Conservation (phyloP, 495 filamentous ascomycete genomes). For the Cercophora samala region DNA sequence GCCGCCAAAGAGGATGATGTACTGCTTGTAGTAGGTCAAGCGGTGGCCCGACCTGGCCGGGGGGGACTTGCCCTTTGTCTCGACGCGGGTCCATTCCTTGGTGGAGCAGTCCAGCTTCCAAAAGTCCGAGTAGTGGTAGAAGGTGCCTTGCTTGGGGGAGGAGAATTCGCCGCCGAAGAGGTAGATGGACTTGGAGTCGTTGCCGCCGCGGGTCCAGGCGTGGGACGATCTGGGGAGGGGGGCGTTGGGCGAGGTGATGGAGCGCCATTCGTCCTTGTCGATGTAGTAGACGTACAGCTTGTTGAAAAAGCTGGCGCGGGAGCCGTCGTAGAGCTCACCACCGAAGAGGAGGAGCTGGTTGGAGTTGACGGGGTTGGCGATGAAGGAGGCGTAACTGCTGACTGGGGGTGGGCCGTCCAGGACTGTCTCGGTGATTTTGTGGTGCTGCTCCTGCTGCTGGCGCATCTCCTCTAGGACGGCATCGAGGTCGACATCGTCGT, state of each 20-base stretch:
- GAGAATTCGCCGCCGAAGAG: slow-evolving; percentile 77
- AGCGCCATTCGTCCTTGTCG: slow-evolving; percentile 81
- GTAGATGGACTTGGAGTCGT: slow-evolving; percentile 75
- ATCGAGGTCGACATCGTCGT: slow-evolving; percentile 92
- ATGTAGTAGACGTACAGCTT: slow-evolving; percentile 86
- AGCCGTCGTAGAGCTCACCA: slow-evolving; percentile 67
- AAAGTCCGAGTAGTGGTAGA: slow-evolving; percentile 99
- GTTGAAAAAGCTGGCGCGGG: slow-evolving; percentile 62
- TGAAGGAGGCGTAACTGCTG: slow-evolving; percentile 69
- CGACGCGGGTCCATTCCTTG: slow-evolving; percentile 85
- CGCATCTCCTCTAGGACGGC: slow-evolving; percentile 92
- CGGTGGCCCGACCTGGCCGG: slow-evolving; percentile 89
- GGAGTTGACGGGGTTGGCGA: slow-evolving; percentile 77
- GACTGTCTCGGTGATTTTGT: slow-evolving; percentile 82
- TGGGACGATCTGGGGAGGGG: slow-evolving; percentile 89
- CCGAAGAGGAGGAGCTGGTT: slow-evolving; percentile 93
- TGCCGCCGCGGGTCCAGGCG: slow-evolving; percentile 85
- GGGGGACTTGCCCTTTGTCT: slow-evolving; percentile 81
- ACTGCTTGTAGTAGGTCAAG: slow-evolving; percentile 86
- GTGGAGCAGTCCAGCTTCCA: slow-evolving; percentile 82
- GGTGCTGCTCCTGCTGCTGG: slow-evolving; percentile 78
- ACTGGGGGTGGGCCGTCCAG: slow-evolving; percentile 74
- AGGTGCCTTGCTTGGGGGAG: slow-evolving; percentile 90
- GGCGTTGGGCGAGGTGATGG: slow-evolving; percentile 84
- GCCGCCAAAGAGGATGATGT: slow-evolving; percentile 47